Base-by-base conservation (phyloP, 2,329 filamentous ascomycete genomes). In the Uncinocarpus reesii region DNA sequence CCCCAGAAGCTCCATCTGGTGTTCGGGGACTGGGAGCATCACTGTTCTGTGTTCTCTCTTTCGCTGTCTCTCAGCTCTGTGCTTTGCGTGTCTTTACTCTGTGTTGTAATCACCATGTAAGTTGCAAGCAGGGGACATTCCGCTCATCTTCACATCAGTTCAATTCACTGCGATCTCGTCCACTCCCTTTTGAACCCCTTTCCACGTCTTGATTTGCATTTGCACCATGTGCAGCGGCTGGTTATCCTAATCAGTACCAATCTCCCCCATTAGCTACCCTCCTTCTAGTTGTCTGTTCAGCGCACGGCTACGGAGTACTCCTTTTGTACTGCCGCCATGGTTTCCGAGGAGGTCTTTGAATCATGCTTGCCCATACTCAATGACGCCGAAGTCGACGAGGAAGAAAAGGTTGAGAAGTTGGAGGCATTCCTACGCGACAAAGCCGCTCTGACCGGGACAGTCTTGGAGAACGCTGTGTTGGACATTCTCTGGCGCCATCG, bases 341-440 rank as follows among this genome's bases (percentile, higher is more conserved):
- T 95, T 54, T 86, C 89, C 59, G 90, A 96, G 74, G 81, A 89
- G 58, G 81, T 90, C 48, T 94, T 93, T 72, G 88, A 95, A 59
- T 78, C 92, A 61, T 95, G 88, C 66, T 79, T 93, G 64, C 86
- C 87, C 45, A 79, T 95, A 62, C 78, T 98, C 55, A 82, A 92
- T 71, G 83, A 95, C 68, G 71, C 80, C 50, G 74, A 76, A 48
- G 75, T 95, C 53, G 86, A 94, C 59, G 92, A 96, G 55, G 92
- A 98, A 68, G 90, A 95, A 62, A 94, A 92, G 74, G 90, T 86
- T 42, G 90, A 96, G 68, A 85, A 79, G 68, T 75, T 95, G 46
- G 89, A 95, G 70, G 84, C 88, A 56, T 75, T 95, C 46, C 74
- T 96, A 59, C 83, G 81, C 67, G 82, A 81, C 57, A 81, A 89